A percentile compares a stretch with the other conserved stretches of the same genome.
phyloP scores from a whole-genome alignment of 2,329 filamentous ascomycete species.

The Fusarium multiceps region DNA sequence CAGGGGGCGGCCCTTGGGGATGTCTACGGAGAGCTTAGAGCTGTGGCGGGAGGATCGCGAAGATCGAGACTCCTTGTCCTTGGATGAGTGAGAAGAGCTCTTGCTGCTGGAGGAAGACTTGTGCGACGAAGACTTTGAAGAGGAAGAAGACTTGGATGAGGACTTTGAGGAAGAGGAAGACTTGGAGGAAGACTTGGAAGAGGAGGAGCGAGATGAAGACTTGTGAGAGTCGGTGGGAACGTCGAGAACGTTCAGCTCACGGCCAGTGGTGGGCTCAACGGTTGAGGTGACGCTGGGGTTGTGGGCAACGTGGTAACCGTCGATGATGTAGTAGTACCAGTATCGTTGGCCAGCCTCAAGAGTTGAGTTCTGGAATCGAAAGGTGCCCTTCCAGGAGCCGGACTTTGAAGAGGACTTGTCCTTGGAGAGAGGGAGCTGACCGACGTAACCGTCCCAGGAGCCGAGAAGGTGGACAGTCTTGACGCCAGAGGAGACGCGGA shows the following conservation, averaged over 20 bases:
- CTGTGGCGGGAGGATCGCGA: constrained; percentile 59
- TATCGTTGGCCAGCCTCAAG: constrained; percentile 91
- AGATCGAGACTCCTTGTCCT: constrained; percentile 56
- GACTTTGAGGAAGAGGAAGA: constrained; percentile 54
- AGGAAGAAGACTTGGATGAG: constrained; percentile 56
- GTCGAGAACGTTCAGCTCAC: constrained; percentile 97
- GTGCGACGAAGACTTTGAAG: constrained; percentile 53
- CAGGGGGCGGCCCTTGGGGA: constrained; percentile 89
- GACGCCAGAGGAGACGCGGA: constrained; percentile 94
- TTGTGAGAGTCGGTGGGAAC: constrained; percentile 70
- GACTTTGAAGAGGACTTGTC: constrained; percentile 85
- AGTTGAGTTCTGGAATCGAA: constrained; percentile 90
- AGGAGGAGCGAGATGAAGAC: constrained; percentile 55
- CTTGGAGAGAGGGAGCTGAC: constrained; percentile 93
- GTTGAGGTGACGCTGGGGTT: constrained; percentile 91
- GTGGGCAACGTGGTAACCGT: constrained; percentile 97
- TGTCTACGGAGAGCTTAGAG: constrained; percentile 68
- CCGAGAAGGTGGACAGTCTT: constrained; percentile 98
- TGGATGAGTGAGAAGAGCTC: constrained; percentile 58
- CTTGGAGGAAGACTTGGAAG: constrained; percentile 55
- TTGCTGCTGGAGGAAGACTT: constrained; percentile 47
- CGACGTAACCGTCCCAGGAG: constrained; percentile 97
- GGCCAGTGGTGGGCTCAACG: constrained; percentile 95
- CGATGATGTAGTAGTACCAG: constrained; percentile 99
- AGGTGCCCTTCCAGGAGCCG: constrained; percentile 94